Evolutionary conservation across 129 eudicot species (phyloP).

Genomic region (Escallonia herrerae): DNA sequence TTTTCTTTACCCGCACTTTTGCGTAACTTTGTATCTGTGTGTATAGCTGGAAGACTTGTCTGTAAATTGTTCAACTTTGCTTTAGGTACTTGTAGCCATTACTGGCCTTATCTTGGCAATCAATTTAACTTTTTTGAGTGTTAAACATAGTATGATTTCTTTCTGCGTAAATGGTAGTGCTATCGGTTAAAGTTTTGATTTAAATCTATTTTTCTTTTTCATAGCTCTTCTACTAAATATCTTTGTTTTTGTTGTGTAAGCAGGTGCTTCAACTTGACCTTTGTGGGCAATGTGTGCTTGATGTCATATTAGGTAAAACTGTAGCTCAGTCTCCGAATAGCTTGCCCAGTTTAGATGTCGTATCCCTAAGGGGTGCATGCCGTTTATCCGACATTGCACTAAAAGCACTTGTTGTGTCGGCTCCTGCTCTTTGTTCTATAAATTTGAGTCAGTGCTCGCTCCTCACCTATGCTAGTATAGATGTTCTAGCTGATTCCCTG

Average conservation of each 20-base stretch:
- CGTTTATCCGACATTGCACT: slow-evolving; percentile 42
- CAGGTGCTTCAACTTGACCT: slow-evolving; percentile 67
- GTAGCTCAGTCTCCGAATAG: slow-evolving; percentile 12
- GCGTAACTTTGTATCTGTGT: not conserved
- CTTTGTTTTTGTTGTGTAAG: slow-evolving; percentile 3
- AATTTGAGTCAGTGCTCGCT: slow-evolving; percentile 53
- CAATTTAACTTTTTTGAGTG: not conserved
- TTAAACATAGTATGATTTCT: too few species aligned
- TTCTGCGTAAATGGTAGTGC: too few species aligned
- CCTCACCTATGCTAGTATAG: slow-evolving; percentile 29
- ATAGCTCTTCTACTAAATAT: not conserved
- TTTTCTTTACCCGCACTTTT: not conserved
- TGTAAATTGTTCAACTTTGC: not conserved
- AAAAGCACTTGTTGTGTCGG: slow-evolving; percentile 32
- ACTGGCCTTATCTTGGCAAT: not conserved
- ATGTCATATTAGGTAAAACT: slow-evolving; percentile 21
- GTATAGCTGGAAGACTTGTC: not conserved
- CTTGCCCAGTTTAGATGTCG: slow-evolving; percentile 33
- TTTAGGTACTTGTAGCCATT: not conserved
- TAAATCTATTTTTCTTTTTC: not conserved
- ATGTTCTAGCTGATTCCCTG: slow-evolving; percentile 21
- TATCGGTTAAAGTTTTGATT: not conserved
- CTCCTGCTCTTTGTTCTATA: slow-evolving; percentile 43
- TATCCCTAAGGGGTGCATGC: slow-evolving; percentile 63
- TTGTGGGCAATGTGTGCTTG: slow-evolving; percentile 45